Base-by-base conservation (phyloP, 78 protist genomes). In the Mastigamoeba balamuthi region DNA sequence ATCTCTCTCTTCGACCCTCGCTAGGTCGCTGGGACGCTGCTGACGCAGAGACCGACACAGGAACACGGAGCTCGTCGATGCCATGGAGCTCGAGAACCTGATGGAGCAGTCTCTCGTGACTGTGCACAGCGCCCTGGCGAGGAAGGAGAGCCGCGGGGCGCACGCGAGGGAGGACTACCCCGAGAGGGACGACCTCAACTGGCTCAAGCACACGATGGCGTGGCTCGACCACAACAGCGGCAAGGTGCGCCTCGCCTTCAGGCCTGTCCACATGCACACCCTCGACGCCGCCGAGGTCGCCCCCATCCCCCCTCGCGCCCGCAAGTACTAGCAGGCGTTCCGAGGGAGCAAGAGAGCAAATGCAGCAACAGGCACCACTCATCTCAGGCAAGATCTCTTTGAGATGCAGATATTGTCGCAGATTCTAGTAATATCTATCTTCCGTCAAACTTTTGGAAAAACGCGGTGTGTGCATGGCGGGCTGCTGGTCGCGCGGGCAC, bases 101-200 rank as follows among this genome's bases (percentile, higher is more conserved):
- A 74, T 97, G 84, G 74, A 83, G 44, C 81, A 83, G 74, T 97
- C 96, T 72, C 75, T 75, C 10, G 83, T 85, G 67, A 97, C 98
- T 63, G 87, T 96, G 88, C 66, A 82, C 78, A 36, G 88, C 2
- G 99, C 98, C 30, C 88, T 88, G 81, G 90, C 87, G n/a, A 91
- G 99, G 48, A 93, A 87, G 77, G 99, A 97, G 88, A 69, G 86
- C 30, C 97, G 99, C 35, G 99, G 99, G 23, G 98, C 99, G 9
- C 99, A 97, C 71, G 97, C 99, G 6, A 90, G 99, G 39, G 99
- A 97, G 64, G 99, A 97, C 84, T 97, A 63, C 92, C 64, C 81
- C 10, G 80, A 75, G 29, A 80, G 95, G 40, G 94, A 94, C 72
- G 96, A 94, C 76, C 83, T 10, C 25, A 80, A 95, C 66, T 97